phyloP scores from a whole-genome alignment of 2,329 filamentous ascomycete genomes.

The Colletotrichum sp. region DNA sequence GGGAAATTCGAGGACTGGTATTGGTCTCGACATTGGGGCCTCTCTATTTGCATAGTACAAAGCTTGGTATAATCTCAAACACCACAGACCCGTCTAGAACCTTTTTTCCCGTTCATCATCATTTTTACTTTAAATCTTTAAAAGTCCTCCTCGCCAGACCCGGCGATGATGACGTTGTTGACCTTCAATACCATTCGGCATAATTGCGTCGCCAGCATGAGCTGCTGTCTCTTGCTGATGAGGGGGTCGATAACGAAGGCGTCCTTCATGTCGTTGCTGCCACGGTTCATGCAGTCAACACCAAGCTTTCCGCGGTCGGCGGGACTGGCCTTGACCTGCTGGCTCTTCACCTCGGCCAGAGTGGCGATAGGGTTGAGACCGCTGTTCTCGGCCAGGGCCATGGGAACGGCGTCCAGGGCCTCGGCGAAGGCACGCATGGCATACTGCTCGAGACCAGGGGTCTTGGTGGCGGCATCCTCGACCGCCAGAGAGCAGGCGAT shows the following conservation, averaged over 20 bases:
- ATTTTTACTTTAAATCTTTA: slow-evolving; percentile 49
- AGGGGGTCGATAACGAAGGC: slow-evolving; percentile 98
- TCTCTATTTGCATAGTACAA: slow-evolving; percentile 25
- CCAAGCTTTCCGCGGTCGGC: slow-evolving; percentile 69
- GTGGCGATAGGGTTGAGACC: slow-evolving; percentile 96
- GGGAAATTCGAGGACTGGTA: slow-evolving; percentile 2
- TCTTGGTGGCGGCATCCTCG: slow-evolving; percentile 93
- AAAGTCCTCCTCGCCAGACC: slow-evolving; percentile 86
- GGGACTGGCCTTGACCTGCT: slow-evolving; percentile 80
- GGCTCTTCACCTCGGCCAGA: slow-evolving; percentile 91
- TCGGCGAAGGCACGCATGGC: slow-evolving; percentile 98
- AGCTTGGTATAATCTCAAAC: slow-evolving; percentile 24
- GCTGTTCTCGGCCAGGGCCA: slow-evolving; percentile 97
- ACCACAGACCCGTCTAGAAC: slow-evolving; percentile 20
- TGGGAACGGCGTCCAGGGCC: slow-evolving; percentile 89
- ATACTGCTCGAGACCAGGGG: slow-evolving; percentile 96
- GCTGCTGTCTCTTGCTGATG: slow-evolving; percentile 97
- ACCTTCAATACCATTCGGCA: slow-evolving; percentile 98
- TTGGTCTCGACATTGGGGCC: slow-evolving; percentile 17
- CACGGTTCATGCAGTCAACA: slow-evolving; percentile 96
- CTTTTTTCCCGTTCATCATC: slow-evolving; percentile 3
- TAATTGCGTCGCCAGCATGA: slow-evolving; percentile 94
- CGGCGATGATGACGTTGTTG: slow-evolving; percentile 94
- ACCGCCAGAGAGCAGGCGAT: slow-evolving; percentile 97
- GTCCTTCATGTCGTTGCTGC: slow-evolving; percentile 96